Percentiles rank a stretch among this genome's conserved stretches.
Evolutionary conservation across 2,329 filamentous ascomycete genomes (phyloP).

Genomic region (Chrysoporthe austroafricana): DNA sequence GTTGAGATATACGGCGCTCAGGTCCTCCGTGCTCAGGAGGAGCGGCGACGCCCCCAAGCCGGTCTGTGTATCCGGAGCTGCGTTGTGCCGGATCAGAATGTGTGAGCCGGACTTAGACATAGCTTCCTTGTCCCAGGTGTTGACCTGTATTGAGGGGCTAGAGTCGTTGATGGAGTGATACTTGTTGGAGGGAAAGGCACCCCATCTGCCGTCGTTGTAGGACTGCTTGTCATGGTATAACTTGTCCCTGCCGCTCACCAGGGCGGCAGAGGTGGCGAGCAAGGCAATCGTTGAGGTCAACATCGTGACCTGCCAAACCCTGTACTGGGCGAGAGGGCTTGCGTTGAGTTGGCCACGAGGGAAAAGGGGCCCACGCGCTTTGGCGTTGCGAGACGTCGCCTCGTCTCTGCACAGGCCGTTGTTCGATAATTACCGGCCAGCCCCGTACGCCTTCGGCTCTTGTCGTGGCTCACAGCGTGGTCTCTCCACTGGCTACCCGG

Average conservation of each 20-base stretch:
- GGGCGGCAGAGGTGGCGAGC: not conserved
- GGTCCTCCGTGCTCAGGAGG: conserved; percentile 41
- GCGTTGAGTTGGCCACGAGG: not conserved
- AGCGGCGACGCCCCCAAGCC: conserved; percentile 37
- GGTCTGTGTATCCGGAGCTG: not conserved
- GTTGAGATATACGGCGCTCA: conserved; percentile 44
- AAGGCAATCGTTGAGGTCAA: conserved; percentile 1
- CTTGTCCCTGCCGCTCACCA: conserved; percentile 2
- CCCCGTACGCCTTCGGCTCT: too few species aligned
- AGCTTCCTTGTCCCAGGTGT: conserved; percentile 34
- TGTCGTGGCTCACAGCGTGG: not conserved
- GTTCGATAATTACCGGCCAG: not conserved
- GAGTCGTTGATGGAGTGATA: conserved; percentile 40
- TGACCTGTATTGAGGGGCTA: conserved; percentile 41
- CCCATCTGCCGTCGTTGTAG: conserved; percentile 36
- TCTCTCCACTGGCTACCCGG: not conserved
- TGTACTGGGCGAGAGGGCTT: not conserved
- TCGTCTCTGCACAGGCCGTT: not conserved
- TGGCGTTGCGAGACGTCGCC: not conserved
- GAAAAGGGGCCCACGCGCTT: not conserved
- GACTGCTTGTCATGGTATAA: conserved; percentile 32
- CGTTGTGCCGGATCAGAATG: conserved; percentile 39
- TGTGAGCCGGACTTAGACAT: conserved; percentile 36
- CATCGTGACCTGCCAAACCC: not conserved
- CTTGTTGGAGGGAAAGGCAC: conserved; percentile 38